phyloP scores from a whole-genome alignment of 2,329 filamentous ascomycete species.

The Harringtonia lauricola region DNA sequence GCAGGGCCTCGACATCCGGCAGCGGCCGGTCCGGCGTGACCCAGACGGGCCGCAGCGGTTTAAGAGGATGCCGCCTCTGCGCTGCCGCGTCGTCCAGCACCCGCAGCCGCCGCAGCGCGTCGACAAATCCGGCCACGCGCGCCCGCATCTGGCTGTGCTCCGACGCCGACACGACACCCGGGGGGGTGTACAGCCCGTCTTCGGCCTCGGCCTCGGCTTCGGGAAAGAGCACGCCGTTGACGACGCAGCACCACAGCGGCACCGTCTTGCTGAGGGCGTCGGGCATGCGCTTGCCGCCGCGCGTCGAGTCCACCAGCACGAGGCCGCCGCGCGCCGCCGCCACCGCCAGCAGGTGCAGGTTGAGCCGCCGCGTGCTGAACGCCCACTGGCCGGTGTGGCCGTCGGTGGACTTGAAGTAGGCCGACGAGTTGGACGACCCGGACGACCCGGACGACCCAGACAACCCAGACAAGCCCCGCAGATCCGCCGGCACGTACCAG shows the following conservation, averaged over 20 bases:
- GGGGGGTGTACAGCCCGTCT: slow-evolving; percentile 53
- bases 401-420: slow-evolving; percentile 97
- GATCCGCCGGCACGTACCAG: slow-evolving; percentile 70
- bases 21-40: slow-evolving; percentile 35
- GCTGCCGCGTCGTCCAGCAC: slow-evolving; percentile 31
- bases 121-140: slow-evolving; percentile 44
- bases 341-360: slow-evolving; percentile 68
- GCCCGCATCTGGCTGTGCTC: slow-evolving; percentile 70
- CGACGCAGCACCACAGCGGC: slow-evolving; percentile 82
- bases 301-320: slow-evolving; percentile 86
- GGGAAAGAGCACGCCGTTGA: slow-evolving; percentile 73
- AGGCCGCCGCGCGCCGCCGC: slow-evolving; percentile 43
- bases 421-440: slow-evolving; percentile 53
- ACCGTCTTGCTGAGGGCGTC: slow-evolving; percentile 91
- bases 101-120: slow-evolving; percentile 41
- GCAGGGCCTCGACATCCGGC: slow-evolving; percentile 19
- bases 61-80: slow-evolving; percentile 45
- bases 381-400: slow-evolving; percentile 86
- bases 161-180: slow-evolving; percentile 59
- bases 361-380: slow-evolving; percentile 76
- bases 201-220: slow-evolving; percentile 15
- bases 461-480: background rate
- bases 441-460: background rate
- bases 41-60: slow-evolving; percentile 72
- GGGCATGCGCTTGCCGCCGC: slow-evolving; percentile 76